Percentiles rank a stretch among this genome's conserved stretches.
Conservation (phyloP, 768 basidiomycete genomes). For the Grammothele lineata region DNA sequence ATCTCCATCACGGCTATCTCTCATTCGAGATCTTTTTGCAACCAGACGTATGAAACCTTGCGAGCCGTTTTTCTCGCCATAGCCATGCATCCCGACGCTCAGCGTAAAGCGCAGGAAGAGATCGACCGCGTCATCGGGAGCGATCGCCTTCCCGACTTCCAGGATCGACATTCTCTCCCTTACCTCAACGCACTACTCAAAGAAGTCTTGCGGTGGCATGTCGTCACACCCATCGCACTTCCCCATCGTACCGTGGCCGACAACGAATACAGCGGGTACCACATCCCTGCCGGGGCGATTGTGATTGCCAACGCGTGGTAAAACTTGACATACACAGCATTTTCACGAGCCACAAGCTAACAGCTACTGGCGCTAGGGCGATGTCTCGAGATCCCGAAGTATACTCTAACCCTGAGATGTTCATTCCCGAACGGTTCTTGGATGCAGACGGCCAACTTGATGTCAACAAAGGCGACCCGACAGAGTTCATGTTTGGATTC, state of each 20-base stretch:
- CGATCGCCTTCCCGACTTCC: slow-evolving; percentile 9
- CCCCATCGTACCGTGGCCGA: slow-evolving; percentile 31
- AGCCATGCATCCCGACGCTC: slow-evolving; percentile 3
- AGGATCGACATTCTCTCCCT: slow-evolving; percentile 5
- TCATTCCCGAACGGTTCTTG: slow-evolving; percentile 2
- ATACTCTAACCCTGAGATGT: slow-evolving; percentile 9
- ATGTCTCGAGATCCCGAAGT: slow-evolving; percentile 8
- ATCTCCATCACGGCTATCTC: too few relatives aligned
- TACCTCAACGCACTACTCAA: slow-evolving; percentile 7
- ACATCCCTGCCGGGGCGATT: slow-evolving; percentile 31
- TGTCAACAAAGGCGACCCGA: not conserved
- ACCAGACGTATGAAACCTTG: too few relatives aligned
- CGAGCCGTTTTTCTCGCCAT: slow-evolving; percentile 1
- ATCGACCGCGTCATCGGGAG: slow-evolving; percentile 6
- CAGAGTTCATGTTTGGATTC: slow-evolving; percentile 1
- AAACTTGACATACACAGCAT: slow-evolving; percentile 15
- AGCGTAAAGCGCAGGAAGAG: slow-evolving; percentile 7
- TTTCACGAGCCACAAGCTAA: not conserved
- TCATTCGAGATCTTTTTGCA: too few relatives aligned
- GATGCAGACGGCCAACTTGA: not conserved
- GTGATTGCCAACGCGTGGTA: slow-evolving; percentile 19
- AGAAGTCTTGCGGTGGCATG: slow-evolving; percentile 7
- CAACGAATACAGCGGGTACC: slow-evolving; percentile 35
- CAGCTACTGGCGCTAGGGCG: too few relatives aligned
- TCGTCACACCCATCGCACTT: not conserved